Evolutionary conservation across 176 grass and related monocot species (phyloP), one percentile per base, ranked within the genome.

Genomic region (Hordeum marinum): DNA sequence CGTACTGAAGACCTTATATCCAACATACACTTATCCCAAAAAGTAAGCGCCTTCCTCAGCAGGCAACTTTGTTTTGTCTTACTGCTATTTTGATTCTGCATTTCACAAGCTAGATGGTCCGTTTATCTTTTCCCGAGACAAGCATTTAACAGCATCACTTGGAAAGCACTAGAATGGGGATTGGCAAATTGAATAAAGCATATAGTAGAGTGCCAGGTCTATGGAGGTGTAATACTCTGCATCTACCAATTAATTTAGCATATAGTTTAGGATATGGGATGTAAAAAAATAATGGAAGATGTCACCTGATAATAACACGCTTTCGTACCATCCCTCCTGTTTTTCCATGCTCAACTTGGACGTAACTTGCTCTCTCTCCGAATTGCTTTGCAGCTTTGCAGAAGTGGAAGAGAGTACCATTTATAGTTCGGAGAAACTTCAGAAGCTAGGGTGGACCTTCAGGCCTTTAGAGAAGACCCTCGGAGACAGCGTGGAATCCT

Each of bases 401-500:
- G 90, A 91, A 85, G 77, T 78, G 41, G 85, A 85, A 18, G 43
- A 17, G 9, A 52, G 23, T 21, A 27, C 4, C 0, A 8, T 17
- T 17, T 50, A 20, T 35, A 85, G 70, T 61, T 85, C 68, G 0
- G 61, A 80, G 68, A 92, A 92, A 79, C 61, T 89, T 65, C 78
- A 89, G 86, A 80, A 72, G 29, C 60, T 89, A 11, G 90, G 90
- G 6, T 83, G 86, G 86, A 83, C 42, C 55, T 79, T 88, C 67
- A 86, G 83, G 83, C 68, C 83, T 21, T 11, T 57, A 5, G 86
- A 86, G 67, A 80, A 89, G 55, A 86, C 67, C 37, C 78, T 92
- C 12, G 39, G 58, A 23, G 90, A 83, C 48, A 86, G 61, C 40
- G 67, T 92, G 10, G 86, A 92, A 79, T 89, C 82, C n/a, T 92